Evolutionary conservation across 2,329 filamentous ascomycete genomes (phyloP), one percentile per base, ranked within the genome.

Genomic region (Microcyclospora tardicrescens): DNA sequence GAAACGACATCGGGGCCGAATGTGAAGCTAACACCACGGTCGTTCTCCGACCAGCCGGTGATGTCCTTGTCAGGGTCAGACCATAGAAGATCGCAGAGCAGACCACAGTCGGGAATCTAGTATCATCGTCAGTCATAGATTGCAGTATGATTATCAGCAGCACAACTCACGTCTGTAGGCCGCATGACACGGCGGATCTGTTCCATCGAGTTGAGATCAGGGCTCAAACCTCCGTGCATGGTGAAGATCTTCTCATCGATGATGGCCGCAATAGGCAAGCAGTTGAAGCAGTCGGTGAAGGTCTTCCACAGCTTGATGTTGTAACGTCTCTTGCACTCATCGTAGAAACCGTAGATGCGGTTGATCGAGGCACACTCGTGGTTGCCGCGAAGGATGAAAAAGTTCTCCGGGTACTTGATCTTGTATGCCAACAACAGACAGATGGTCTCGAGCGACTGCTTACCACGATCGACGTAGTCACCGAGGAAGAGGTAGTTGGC

Each of bases 291-390:
- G 64, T 98, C 89, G 47, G 87, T 95, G 62, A 98, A 96, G 1
- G 89, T 96, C 76, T 98, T 98, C 89, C 89, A 96, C 45, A 96
- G 75, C 76, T 96, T 96, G 72, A 96, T 94, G 68, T 96, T 98
- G 71, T 93, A 96, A 54, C 89, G 77, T 60, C 91, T 81, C 73
- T 98, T 98, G 79, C 89, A 98, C 67, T 98, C 89, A 60, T 98
- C 91, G 72, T 98, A 98, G 72, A 98, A 98, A 43, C 91, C 91
- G 64, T 98, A 98, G 65, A 96, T 93, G 60, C 91, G 85, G 71
- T 93, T 98, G 72, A 98, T 93, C 38, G 84, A 93, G 43, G 91
- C 91, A 68, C 91, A 96, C 67, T 98, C 91, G 72, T 98, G 91
- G 72, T 98, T 98, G 48, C 91, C 91, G 52, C 91, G 85, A 43